Base-by-base conservation (phyloP, 768 basidiomycete genomes). In the Lactarius psammicola region DNA sequence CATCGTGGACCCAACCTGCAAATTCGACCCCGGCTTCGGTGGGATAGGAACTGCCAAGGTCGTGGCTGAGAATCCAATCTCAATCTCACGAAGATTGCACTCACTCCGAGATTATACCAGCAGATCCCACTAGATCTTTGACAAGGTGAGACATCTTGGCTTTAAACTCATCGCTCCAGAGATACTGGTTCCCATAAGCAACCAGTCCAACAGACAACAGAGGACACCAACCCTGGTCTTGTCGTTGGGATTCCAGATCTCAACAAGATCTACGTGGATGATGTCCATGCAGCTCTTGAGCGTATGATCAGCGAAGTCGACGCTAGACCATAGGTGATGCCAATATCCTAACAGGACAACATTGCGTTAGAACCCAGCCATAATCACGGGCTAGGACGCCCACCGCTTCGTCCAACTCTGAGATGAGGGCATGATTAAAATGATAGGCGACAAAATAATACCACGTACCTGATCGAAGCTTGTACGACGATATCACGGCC, bases 381-480 rank as follows among this genome's bases (percentile, higher is more conserved):
- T 33, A 9, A 33, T 33, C 33, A 33, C 33, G 33, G 9, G 9
- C 33, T 9, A 33, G 33, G n/a, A n/a, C n/a, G n/a, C n/a, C 59
- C 36, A 36, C 63, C 36, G 17, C 15, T 26, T 26, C 49, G 57
- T 23, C 63, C 51, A 31, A 59, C 38, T 7, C 63, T 64, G 23
- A 8, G 28, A 7, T 3, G 7, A 31, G 1, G 7, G 33, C 33
- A 15, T 8, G 1, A 18, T 42, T 5, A 40, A 18, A 54, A 5
- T 2, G 33, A 9, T 11, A 31, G 38, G 49, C n/a, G 20, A 18
- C 10, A 8, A 11, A 11, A 18, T 18, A 20, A 28, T 2, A 17
- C 4, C n/a, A 64, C 58, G 53, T 46, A 54, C 63, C 31, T 51
- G 51, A 64, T 59, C 7, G 63, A 54, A 3, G 63, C 17, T 26